phyloP scores from a whole-genome alignment of 2,329 filamentous ascomycete genomes.

The Aspergillus sp. region DNA sequence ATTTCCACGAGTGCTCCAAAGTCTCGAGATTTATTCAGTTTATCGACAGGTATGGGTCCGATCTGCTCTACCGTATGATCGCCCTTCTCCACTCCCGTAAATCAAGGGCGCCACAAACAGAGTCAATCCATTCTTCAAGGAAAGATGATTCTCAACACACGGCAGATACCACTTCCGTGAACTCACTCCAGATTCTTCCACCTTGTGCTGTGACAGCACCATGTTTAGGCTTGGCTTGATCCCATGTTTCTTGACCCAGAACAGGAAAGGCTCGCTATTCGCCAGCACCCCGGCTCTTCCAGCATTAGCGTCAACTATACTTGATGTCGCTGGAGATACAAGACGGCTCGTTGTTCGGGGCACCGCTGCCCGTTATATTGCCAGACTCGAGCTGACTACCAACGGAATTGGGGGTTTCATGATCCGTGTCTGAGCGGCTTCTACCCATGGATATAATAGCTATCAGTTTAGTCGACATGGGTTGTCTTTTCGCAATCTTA shows the following conservation, averaged over 20 bases:
- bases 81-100: conserved; percentile 7
- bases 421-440: background rate
- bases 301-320: conserved; percentile 12
- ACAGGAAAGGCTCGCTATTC: conserved; percentile 3
- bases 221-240: conserved; percentile 2
- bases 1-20: background rate
- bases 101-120: conserved; percentile 13
- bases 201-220: background rate
- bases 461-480: background rate
- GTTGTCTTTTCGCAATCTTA: background rate
- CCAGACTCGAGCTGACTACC: background rate
- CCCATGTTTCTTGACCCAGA: background rate
- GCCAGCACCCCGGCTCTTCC: conserved; percentile 5
- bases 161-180: background rate
- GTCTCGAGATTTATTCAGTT: background rate
- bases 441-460: conserved; percentile 7
- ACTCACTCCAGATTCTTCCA: background rate
- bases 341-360: conserved; percentile 10
- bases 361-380: background rate
- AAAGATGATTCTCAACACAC: background rate
- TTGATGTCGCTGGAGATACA: conserved; percentile 1
- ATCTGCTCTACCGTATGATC: conserved; percentile 15
- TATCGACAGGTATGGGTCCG: background rate
- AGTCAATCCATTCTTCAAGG: conserved; percentile 2
- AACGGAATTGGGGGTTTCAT: conserved; percentile 2